Base-by-base conservation (phyloP, 495 filamentous ascomycete species). In the Echria macrotheca region DNA sequence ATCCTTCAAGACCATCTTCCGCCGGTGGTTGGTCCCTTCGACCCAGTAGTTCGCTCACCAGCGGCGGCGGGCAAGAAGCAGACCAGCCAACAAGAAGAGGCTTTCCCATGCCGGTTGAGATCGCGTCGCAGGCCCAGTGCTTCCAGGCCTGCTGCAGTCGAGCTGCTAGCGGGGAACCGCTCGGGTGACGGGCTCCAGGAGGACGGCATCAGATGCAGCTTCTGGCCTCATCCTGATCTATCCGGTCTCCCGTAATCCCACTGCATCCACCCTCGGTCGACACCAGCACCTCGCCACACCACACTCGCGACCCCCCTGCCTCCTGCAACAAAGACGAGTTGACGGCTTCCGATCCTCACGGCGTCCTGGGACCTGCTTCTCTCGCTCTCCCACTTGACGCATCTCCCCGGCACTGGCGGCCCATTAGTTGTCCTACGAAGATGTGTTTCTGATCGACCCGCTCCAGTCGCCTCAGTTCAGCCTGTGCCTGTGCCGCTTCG, bases 401-500 rank as follows among this genome's bases (percentile, higher is more conserved):
- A 54, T 49, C 22, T 21, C 26, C 37, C 26, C 48, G 49, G 25
- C 49, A 32, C 28, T 15, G 29, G 31, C 47, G 12, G 37, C 23
- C 12, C 41, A 7, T 6, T 25, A 41, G 4, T 25, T 23, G 21
- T 25, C 25, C 1, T 9, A 5, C 14, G 33, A 5, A 5, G 15
- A 7, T 37, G 38, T 43, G 49, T 52, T 40, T 26, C 43, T 47
- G 46, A 49, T 55, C 52, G 36, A 57, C 49, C 50, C 50, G 45
- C 49, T 53, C 50, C 45, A 48, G 24, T 53, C 50, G 45, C 49
- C 50, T 53, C 45, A 48, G 24, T 53, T 51, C 47, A 53, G 51
- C 58, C 60, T 58, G 60, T 58, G 52, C 47, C 60, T 50, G 55
- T 60, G 51, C 55, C 60, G 55, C 55, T 36, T 44, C 50, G 35